A percentile compares a stretch with the other conserved stretches of the same genome.
Evolutionary conservation across 2,329 filamentous ascomycete genomes (phyloP).

Genomic region (Biscogniauxia marginata): DNA sequence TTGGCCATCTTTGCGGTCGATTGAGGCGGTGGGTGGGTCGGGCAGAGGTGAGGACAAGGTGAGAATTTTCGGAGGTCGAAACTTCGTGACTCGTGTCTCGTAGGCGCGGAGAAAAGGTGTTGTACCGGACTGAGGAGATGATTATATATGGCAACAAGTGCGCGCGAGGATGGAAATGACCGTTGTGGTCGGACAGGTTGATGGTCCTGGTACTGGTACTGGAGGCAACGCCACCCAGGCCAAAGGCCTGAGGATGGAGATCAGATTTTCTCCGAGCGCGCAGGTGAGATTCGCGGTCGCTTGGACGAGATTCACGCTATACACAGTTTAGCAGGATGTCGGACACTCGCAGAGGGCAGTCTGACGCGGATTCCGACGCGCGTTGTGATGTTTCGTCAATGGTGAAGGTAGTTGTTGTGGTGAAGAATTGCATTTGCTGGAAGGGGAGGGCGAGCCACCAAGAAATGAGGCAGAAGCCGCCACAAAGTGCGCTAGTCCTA

Average conservation of each 20-base stretch:
- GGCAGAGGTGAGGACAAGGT: conserved; percentile 10
- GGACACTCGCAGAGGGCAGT: conserved; percentile 31
- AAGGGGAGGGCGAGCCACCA: conserved; percentile 21
- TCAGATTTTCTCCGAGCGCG: conserved; percentile 23
- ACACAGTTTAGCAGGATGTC: conserved; percentile 35
- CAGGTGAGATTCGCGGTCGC: conserved; percentile 19
- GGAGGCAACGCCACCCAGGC: conserved; percentile 40
- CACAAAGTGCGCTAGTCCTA: conserved; percentile 36
- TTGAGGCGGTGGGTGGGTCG: conserved; percentile 5
- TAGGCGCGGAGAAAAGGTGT: neutral
- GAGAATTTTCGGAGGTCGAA: conserved; percentile 14
- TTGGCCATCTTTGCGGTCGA: conserved; percentile 74
- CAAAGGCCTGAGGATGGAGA: conserved; percentile 35
- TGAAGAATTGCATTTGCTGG: conserved; percentile 35
- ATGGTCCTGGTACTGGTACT: conserved; percentile 47
- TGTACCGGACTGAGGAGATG: conserved; percentile 22
- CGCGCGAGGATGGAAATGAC: conserved; percentile 33
- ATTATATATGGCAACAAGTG: conserved; percentile 16
- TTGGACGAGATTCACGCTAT: conserved; percentile 35
- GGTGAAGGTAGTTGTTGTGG: conserved; percentile 40
- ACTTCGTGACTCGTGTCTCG: conserved; percentile 24
- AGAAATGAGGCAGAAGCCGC: conserved; percentile 24
- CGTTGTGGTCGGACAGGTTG: conserved; percentile 32
- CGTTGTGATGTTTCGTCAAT: conserved; percentile 44
- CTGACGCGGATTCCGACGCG: conserved; percentile 52